These are phyloP conservation scores for Backusella luteola DNA, from an alignment of 192 early-diverging fungal species.

Conservation along the genomic window DNA sequence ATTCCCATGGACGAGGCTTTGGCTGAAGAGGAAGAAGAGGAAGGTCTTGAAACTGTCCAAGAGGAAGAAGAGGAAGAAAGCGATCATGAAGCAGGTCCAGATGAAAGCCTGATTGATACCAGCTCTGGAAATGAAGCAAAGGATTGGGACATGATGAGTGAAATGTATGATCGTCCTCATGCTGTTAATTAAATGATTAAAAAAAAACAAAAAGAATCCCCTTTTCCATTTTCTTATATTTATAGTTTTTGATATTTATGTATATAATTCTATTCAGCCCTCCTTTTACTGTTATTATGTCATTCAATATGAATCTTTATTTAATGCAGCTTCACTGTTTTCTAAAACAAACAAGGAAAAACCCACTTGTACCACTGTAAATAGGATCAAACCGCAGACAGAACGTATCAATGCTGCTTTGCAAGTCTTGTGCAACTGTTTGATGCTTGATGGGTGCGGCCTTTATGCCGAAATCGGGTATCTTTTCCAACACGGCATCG, in stretches of 20 bases:
- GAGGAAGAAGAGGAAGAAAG: not conserved
- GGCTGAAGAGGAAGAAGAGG: not conserved
- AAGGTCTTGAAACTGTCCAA: not conserved
- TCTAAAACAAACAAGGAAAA: constrained; percentile 78
- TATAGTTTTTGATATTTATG: too few species aligned
- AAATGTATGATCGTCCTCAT: constrained; percentile 32
- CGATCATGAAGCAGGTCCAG: not conserved
- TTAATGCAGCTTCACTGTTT: constrained; percentile 39
- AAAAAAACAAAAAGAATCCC: not conserved
- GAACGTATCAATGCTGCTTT: constrained; percentile 21
- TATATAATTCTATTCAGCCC: not conserved
- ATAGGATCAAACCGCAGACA: constrained; percentile 70
- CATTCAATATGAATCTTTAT: not conserved
- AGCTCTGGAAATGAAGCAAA: constrained; percentile 7
- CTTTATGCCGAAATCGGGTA: constrained; percentile 42
- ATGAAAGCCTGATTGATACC: not conserved
- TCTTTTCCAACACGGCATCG: constrained; percentile 51
- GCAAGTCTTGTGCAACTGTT: constrained; percentile 19
- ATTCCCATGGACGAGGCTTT: not conserved
- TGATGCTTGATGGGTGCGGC: constrained; percentile 25
- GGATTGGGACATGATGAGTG: constrained; percentile 38
- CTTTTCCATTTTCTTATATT: too few species aligned
- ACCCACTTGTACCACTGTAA: constrained; percentile 65
- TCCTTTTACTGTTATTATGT: not conserved
- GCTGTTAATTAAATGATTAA: not conserved